A percentile compares a stretch with the other conserved stretches of the same genome.
phyloP scores from a whole-genome alignment of 192 early-diverging fungal genomes.

The Umbelopsis vinacea region DNA sequence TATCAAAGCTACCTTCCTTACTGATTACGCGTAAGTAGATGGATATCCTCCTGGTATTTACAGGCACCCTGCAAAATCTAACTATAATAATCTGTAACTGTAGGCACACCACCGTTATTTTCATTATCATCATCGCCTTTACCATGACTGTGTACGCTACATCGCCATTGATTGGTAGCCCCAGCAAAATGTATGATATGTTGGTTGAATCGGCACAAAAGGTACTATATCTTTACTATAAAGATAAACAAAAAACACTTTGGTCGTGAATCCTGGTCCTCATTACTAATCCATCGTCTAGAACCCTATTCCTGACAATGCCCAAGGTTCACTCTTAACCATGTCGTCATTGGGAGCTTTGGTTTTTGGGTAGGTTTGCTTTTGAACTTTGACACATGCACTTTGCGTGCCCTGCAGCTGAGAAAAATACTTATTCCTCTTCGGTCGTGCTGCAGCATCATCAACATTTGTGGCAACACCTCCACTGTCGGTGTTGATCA shows the following conservation, averaged over 20 bases:
- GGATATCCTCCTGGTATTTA: neutral
- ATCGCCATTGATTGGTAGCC: conserved; percentile 64
- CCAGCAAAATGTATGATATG: conserved; percentile 69
- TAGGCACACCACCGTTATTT: conserved; percentile 70
- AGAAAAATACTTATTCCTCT: neutral
- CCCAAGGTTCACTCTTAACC: conserved; percentile 63
- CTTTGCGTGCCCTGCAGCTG: neutral
- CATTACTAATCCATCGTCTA: neutral
- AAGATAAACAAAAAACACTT: neutral
- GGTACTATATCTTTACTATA: neutral
- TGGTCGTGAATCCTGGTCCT: neutral
- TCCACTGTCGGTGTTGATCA: conserved; percentile 78
- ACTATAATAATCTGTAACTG: neutral
- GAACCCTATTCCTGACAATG: conserved; percentile 64
- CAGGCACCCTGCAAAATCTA: neutral
- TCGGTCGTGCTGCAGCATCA: conserved; percentile 45
- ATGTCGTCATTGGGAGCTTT: conserved; percentile 67
- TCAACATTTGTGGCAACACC: conserved; percentile 79
- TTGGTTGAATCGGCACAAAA: conserved; percentile 49
- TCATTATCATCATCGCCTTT: conserved; percentile 72
- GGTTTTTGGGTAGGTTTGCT: conserved; percentile 55
- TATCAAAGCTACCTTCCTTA: conserved; percentile 75
- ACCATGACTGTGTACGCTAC: conserved; percentile 68
- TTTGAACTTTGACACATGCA: neutral
- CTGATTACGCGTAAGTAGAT: conserved; percentile 57